Evolutionary conservation across 768 basidiomycete genomes (phyloP).

Genomic region (Lactifluus pinguis): DNA sequence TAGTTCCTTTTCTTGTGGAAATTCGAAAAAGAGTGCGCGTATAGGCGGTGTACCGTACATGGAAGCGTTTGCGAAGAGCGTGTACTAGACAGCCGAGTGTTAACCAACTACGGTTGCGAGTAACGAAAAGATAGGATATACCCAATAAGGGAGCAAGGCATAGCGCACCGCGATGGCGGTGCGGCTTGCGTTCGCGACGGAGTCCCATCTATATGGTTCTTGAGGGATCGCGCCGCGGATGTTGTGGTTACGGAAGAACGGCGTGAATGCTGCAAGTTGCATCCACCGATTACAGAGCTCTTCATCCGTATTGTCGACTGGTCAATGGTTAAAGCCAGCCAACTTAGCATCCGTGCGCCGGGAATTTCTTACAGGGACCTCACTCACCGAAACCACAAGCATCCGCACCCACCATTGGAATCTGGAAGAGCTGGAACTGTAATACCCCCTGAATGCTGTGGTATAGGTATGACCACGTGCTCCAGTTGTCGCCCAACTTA

Average conservation of each 20-base stretch:
- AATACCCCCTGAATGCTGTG: slow-evolving; percentile 65
- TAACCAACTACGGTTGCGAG: background rate
- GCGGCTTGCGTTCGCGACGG: slow-evolving; percentile 64
- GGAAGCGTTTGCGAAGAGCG: slow-evolving; percentile 63
- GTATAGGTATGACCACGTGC: slow-evolving; percentile 65
- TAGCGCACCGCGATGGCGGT: slow-evolving; percentile 67
- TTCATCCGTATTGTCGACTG: slow-evolving; percentile 58
- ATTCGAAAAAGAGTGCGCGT: slow-evolving; percentile 71
- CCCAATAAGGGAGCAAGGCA: slow-evolving; percentile 71
- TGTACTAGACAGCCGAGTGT: slow-evolving; percentile 39
- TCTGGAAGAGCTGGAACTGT: slow-evolving; percentile 78
- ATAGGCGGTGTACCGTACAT: slow-evolving; percentile 58
- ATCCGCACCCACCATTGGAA: slow-evolving; percentile 79
- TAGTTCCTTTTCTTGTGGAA: slow-evolving; percentile 58
- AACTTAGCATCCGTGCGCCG: background rate
- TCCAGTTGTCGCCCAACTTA: slow-evolving; percentile 70
- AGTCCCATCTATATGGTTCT: slow-evolving; percentile 77
- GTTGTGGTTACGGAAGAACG: slow-evolving; percentile 80
- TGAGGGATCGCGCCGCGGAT: slow-evolving; percentile 56
- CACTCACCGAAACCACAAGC: slow-evolving; percentile 55
- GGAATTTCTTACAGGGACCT: background rate
- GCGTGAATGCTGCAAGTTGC: slow-evolving; percentile 74
- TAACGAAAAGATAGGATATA: slow-evolving; percentile 24
- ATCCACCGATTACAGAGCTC: slow-evolving; percentile 82
- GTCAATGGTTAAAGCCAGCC: background rate